Percentiles rank a stretch among this genome's conserved stretches.
Conservation (phyloP, 1,139 yeast genomes). For the Geotrichum bryndzae region DNA sequence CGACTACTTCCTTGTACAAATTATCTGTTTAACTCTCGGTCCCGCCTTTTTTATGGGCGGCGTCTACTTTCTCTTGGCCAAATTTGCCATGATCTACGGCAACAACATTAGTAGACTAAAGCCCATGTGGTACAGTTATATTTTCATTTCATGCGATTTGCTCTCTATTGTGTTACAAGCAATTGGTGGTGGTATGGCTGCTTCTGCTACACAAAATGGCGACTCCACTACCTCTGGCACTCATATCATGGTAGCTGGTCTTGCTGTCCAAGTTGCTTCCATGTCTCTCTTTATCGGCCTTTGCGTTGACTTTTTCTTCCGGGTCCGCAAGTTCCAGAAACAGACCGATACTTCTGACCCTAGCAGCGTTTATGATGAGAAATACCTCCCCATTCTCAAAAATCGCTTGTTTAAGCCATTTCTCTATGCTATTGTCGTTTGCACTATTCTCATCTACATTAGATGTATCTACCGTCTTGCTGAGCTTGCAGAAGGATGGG, state of each 20-base stretch:
- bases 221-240: constrained; percentile 50
- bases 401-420: constrained; percentile 38
- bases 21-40: constrained; percentile 65
- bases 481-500: constrained; percentile 73
- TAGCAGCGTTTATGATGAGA: constrained; percentile 35
- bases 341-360: constrained; percentile 2
- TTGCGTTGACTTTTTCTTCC: constrained; percentile 49
- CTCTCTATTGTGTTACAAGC: constrained; percentile 71
- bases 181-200: constrained; percentile 74
- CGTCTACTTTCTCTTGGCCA: constrained; percentile 69
- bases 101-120: constrained; percentile 52
- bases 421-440: constrained; percentile 18
- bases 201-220: constrained; percentile 44
- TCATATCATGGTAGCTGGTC: constrained; percentile 75
- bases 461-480: constrained; percentile 77
- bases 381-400: constrained; percentile 41
- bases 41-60: constrained; percentile 93
- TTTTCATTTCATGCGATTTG: constrained; percentile 63
- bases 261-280: constrained; percentile 69
- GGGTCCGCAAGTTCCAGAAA: constrained; percentile 38
- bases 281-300: constrained; percentile 59
- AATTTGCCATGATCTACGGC: constrained; percentile 66
- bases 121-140: constrained; percentile 71
- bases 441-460: constrained; percentile 49
- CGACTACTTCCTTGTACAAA: constrained; percentile 55